Conservation (phyloP, 2,329 filamentous ascomycete species). For the Eurotiales sp. region DNA sequence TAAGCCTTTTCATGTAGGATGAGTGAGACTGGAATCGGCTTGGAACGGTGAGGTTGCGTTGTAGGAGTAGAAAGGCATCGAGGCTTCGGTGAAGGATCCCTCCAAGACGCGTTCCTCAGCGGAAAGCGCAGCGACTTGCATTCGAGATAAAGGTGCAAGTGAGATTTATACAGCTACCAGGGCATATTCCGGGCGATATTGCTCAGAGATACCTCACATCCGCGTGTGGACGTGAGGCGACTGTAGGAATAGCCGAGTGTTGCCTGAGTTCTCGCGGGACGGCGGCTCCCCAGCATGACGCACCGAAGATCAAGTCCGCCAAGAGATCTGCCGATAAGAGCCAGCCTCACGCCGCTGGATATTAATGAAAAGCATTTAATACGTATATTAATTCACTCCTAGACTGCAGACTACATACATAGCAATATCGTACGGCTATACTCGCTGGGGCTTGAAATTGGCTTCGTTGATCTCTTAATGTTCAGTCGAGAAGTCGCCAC, state of each 20-base stretch:
- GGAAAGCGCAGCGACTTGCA: conserved; percentile 6
- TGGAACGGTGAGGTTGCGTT: background rate
- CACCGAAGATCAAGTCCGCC: conserved; percentile 14
- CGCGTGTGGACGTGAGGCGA: conserved; percentile 16
- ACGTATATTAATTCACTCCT: too few relatives aligned
- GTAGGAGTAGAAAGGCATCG: background rate
- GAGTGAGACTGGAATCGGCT: background rate
- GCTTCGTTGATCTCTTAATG: background rate
- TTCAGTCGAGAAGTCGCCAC: background rate
- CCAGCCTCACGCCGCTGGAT: too few relatives aligned
- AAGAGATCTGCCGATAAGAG: conserved; percentile 11
- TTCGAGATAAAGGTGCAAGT: conserved; percentile 3
- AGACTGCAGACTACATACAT: too few relatives aligned
- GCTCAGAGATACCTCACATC: conserved; percentile 15
- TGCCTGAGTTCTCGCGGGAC: conserved; percentile 5
- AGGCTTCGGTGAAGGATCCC: conserved; percentile 9
- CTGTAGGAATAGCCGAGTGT: background rate
- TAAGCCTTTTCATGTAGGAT: background rate
- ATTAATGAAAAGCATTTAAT: too few relatives aligned
- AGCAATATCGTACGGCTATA: too few relatives aligned
- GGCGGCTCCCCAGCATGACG: conserved; percentile 14
- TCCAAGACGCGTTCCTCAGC: conserved; percentile 12
- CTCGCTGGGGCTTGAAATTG: too few relatives aligned
- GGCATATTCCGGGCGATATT: background rate
- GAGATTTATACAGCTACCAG: background rate